A percentile compares a stretch with the other conserved stretches of the same genome.
These are phyloP conservation scores for Vigna angularis DNA, from an alignment of 306 rosid genomes.

Conservation along the genomic window DNA sequence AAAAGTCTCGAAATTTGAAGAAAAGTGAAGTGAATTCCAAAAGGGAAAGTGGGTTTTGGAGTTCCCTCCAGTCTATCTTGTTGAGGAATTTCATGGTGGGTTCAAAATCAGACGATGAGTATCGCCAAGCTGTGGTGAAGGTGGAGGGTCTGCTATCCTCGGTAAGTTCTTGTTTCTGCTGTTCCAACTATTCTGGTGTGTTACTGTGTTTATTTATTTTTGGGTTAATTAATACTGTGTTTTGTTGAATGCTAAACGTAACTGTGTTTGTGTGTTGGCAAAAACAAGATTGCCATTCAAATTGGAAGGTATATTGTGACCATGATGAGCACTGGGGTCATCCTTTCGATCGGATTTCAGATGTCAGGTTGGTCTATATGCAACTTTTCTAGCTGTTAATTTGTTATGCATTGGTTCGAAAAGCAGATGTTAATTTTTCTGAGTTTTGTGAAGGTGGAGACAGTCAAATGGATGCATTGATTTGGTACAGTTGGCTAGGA, in stretches of 20 bases:
- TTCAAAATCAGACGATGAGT: slow-evolving; percentile 64
- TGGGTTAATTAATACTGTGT: neutral
- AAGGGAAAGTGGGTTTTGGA: slow-evolving; percentile 74
- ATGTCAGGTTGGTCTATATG: slow-evolving; percentile 74
- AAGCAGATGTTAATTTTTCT: slow-evolving; percentile 16
- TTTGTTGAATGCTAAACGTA: slow-evolving; percentile 32
- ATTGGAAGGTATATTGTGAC: slow-evolving; percentile 95
- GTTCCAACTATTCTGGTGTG: neutral
- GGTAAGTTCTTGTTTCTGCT: slow-evolving; percentile 57
- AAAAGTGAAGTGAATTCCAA: slow-evolving; percentile 44
- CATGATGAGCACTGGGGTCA: slow-evolving; percentile 96
- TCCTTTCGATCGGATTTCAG: slow-evolving; percentile 84
- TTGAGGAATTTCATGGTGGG: slow-evolving; percentile 58
- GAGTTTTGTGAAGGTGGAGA: slow-evolving; percentile 75
- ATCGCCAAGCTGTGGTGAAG: slow-evolving; percentile 64
- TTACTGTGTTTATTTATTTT: neutral
- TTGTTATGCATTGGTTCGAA: neutral
- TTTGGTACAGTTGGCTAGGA: slow-evolving; percentile 98
- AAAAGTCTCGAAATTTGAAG: slow-evolving; percentile 51
- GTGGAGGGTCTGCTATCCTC: slow-evolving; percentile 71
- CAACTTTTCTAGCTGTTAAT: slow-evolving; percentile 11
- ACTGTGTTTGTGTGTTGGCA: slow-evolving; percentile 32
- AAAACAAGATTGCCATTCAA: slow-evolving; percentile 74
- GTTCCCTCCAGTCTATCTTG: slow-evolving; percentile 54
- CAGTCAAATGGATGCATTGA: slow-evolving; percentile 71